A percentile compares a stretch with the other conserved stretches of the same genome.
Conservation (phyloP, 164 flowering plant species). For the Paratinospora sagittata region DNA sequence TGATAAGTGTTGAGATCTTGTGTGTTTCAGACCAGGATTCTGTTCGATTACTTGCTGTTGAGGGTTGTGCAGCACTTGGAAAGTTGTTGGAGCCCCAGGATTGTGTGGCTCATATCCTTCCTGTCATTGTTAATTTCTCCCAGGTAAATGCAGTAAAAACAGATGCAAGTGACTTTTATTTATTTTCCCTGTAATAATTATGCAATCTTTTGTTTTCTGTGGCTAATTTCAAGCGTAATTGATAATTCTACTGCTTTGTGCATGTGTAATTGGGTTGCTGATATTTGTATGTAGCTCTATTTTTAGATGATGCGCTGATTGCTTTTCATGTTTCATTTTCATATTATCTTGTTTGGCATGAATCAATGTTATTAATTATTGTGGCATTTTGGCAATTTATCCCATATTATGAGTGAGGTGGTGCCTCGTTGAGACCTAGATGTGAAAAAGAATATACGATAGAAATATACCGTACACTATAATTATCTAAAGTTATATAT, state of each 20-base stretch:
- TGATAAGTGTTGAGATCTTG: neutral
- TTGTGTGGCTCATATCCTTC: conserved; percentile 90
- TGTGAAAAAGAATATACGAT: neutral
- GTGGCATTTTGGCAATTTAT: no score
- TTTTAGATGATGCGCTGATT: neutral
- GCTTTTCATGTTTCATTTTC: no score
- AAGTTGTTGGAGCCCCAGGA: conserved; percentile 91
- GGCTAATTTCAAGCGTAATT: neutral
- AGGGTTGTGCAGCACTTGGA: conserved; percentile 96
- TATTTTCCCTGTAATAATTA: neutral
- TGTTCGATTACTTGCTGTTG: conserved; percentile 91
- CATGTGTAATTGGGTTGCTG: neutral
- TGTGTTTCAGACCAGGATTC: conserved; percentile 83
- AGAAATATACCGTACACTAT: neutral
- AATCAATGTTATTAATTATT: no score
- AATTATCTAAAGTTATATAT: neutral
- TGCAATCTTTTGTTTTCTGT: neutral
- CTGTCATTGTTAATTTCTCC: conserved; percentile 86
- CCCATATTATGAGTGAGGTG: no score
- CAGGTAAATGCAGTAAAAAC: conserved; percentile 46
- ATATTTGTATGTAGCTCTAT: neutral
- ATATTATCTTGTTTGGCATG: no score
- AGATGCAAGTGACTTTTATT: neutral
- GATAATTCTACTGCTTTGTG: neutral
- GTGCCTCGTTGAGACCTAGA: neutral